Conservation (phyloP, 768 basidiomycete species). For the Lactarius sanguifluus region DNA sequence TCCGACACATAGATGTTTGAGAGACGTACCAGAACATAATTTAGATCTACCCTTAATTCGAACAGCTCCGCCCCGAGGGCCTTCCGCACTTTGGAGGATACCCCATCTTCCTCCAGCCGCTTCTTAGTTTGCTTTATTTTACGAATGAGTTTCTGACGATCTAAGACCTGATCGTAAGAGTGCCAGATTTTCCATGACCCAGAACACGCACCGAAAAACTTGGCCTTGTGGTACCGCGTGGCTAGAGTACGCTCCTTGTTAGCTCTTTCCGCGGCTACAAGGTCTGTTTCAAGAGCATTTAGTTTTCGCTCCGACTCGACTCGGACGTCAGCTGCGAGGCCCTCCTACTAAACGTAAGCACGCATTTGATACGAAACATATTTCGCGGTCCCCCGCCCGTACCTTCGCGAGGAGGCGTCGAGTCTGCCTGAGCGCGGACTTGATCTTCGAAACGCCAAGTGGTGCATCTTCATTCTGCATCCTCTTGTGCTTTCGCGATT, state of each 20-base stretch:
- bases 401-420: conserved; percentile 81
- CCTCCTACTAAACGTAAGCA: conserved; percentile 50
- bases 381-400: conserved; percentile 17
- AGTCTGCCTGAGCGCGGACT: conserved; percentile 81
- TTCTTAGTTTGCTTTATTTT: conserved; percentile 72
- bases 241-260: conserved; percentile 74
- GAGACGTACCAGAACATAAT: conserved; percentile 75
- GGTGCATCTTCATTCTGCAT: conserved; percentile 29
- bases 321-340: conserved; percentile 79
- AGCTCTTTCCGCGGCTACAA: conserved; percentile 59
- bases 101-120: conserved; percentile 42
- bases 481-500: neutral
- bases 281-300: conserved; percentile 71
- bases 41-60: conserved; percentile 80
- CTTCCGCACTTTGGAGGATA: conserved; percentile 39
- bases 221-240: conserved; percentile 81
- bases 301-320: conserved; percentile 79
- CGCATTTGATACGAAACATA: neutral
- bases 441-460: conserved; percentile 84
- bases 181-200: neutral
- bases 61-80: conserved; percentile 49
- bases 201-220: conserved; percentile 78
- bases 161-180: conserved; percentile 40
- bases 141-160: conserved; percentile 82
- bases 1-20: neutral